These are phyloP conservation scores for Tinospora cordifolia DNA, from an alignment of 164 flowering plant species.

Conservation along the genomic window DNA sequence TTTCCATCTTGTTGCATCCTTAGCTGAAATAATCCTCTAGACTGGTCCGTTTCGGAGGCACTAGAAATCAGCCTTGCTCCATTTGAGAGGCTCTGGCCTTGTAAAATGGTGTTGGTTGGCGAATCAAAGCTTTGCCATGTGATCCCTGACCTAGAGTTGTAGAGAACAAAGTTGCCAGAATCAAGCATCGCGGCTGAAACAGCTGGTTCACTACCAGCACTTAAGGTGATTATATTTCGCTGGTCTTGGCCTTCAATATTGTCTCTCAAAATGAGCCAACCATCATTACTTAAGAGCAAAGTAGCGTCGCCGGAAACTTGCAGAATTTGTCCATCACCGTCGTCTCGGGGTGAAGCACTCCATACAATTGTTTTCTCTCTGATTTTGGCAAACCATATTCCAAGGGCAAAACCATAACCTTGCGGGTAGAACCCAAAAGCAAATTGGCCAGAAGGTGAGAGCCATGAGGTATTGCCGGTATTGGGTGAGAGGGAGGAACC, in stretches of 20 bases:
- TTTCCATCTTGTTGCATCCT: constrained; percentile 28
- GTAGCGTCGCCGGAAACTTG: background rate
- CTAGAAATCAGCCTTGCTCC: constrained; percentile 14
- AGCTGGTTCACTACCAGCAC: constrained; percentile 1
- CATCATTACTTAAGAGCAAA: background rate
- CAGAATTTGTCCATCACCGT: constrained; percentile 5
- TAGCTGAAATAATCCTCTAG: constrained; percentile 18
- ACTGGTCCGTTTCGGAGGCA: constrained; percentile 11
- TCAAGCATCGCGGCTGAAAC: constrained; percentile 17
- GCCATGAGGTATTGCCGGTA: constrained; percentile 22
- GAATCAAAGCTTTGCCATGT: constrained; percentile 33
- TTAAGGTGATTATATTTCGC: background rate
- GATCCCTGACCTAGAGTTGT: constrained; percentile 5
- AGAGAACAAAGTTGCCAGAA: constrained; percentile 23
- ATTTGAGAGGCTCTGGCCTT: constrained; percentile 8
- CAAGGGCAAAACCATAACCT: constrained; percentile 25
- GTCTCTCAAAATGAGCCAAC: constrained; percentile 5
- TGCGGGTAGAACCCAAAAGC: constrained; percentile 33
- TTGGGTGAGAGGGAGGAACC: constrained; percentile 17
- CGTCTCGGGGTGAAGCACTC: background rate
- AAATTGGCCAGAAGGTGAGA: constrained; percentile 27
- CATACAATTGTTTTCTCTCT: background rate
- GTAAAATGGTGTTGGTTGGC: constrained; percentile 19
- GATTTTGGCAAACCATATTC: constrained; percentile 19
- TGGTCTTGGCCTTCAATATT: background rate